Evolutionary conservation across 371 early-diverging fungal species (phyloP), one percentile per base, ranked within the genome.

Genomic region (Batkoa obscura): DNA sequence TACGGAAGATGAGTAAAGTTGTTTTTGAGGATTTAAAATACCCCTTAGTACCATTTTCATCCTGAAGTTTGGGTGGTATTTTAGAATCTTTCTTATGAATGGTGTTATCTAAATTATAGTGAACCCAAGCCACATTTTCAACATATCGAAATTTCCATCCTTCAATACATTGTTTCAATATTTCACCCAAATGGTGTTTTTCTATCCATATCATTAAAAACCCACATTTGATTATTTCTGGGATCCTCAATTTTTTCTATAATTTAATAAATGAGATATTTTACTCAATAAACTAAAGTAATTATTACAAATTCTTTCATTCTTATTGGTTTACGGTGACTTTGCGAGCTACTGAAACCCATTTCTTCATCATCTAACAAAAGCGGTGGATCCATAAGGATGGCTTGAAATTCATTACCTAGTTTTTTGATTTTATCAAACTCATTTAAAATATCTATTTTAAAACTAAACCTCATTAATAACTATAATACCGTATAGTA

Each of bases 41-140:
- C 4, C 50, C 50, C 10, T 31, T 13, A 3, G 50, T 17, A 3
- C 15, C 50, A n/a, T n/a, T n/a, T n/a, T n/a, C n/a, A n/a, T n/a
- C n/a, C n/a, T n/a, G n/a, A n/a, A n/a, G n/a, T n/a, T n/a, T n/a
- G n/a, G n/a, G n/a, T 5, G 50, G 50, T 50, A 50, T 5, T 9
- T 63, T 65, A 35, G 76, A 81, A 41, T 70, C 67, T 37, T 74
- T 69, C 41, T 68, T 63, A n/a, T 70, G 77, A 51, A 90, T 86
- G 54, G 76, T 74, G 63, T 94, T 90, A 66, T 89, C 84, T 50
- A 80, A 63, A 41, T 72, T 72, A 57, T 83, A 74, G 59, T 88
- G 88, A 62, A 91, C 83, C 92, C 94, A 94, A 62, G 85, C 86
- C 66, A 90, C 85, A 71, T 91, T 94, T 63, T 94, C 94, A 1